Percentiles rank a stretch among this genome's conserved stretches.
Evolutionary conservation across 2,329 filamentous ascomycete genomes (phyloP).

Genomic region (Pseudocercospora fuligena): DNA sequence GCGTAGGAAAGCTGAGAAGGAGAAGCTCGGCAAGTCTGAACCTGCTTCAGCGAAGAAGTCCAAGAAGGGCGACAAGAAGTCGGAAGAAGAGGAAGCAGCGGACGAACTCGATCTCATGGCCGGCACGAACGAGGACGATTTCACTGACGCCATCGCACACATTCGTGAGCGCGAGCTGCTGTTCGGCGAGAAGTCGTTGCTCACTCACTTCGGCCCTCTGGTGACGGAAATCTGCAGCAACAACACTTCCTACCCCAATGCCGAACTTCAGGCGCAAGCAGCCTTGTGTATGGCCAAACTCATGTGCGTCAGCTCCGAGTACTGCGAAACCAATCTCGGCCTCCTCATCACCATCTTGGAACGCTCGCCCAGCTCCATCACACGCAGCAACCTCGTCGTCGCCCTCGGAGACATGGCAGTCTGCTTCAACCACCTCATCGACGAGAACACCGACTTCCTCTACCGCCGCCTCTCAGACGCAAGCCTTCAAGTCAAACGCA

Average conservation of each 20-base stretch:
- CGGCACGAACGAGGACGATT: slow-evolving; percentile 93
- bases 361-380: slow-evolving; percentile 86
- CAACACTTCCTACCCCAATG: slow-evolving; percentile 89
- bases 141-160: slow-evolving; percentile 83
- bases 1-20: slow-evolving; percentile 87
- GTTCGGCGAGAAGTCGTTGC: slow-evolving; percentile 79
- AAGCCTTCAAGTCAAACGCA: slow-evolving; percentile 90
- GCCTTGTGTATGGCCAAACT: slow-evolving; percentile 95
- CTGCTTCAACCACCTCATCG: slow-evolving; percentile 98
- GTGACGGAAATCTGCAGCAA: slow-evolving; percentile 94
- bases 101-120: slow-evolving; percentile 96
- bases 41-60: slow-evolving; percentile 33
- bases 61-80: slow-evolving; percentile 53
- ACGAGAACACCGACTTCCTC: slow-evolving; percentile 98
- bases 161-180: slow-evolving; percentile 84
- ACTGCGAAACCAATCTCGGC: slow-evolving; percentile 90
- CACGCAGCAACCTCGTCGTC: slow-evolving; percentile 94
- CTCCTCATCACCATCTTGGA: slow-evolving; percentile 98
- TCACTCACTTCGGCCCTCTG: slow-evolving; percentile 89
- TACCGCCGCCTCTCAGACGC: slow-evolving; percentile 90
- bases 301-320: slow-evolving; percentile 97
- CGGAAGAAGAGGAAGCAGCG: slow-evolving; percentile 64
- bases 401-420: slow-evolving; percentile 98
- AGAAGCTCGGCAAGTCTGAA: slow-evolving; percentile 59
- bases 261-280: slow-evolving; percentile 87